Evolutionary conservation across 495 filamentous ascomycete species (phyloP).

Genomic region (Podospora pseudopauciseta): DNA sequence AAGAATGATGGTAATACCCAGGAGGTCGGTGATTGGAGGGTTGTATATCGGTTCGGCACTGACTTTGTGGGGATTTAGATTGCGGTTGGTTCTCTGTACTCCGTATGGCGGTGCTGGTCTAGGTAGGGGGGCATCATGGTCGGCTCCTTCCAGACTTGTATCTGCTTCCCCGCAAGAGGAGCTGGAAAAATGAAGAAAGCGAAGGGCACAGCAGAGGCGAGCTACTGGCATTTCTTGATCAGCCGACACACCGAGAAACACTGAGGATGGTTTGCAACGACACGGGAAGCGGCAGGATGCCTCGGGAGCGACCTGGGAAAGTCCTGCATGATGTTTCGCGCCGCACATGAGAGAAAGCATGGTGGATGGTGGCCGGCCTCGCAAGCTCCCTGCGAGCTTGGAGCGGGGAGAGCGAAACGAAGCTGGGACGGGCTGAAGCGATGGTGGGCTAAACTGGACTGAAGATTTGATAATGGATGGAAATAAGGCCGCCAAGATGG

Average conservation of each 20-base stretch:
- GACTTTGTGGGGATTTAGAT: not conserved
- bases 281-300: slow-evolving; percentile 18
- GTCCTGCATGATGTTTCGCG: slow-evolving; percentile 23
- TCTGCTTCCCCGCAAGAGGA: not conserved
- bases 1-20: not conserved
- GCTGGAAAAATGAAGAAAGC: not conserved
- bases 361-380: not conserved
- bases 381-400: not conserved
- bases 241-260: slow-evolving; percentile 2
- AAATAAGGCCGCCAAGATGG: not conserved
- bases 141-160: not conserved
- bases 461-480: not conserved
- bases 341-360: slow-evolving; percentile 6
- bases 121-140: not conserved
- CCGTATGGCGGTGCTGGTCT: not conserved
- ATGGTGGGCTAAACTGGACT: not conserved
- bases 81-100: not conserved
- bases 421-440: not conserved
- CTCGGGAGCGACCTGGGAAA: slow-evolving; percentile 11
- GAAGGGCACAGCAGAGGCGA: not conserved
- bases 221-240: not conserved
- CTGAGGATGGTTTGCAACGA: slow-evolving; percentile 10
- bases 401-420: not conserved
- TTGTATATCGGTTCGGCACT: not conserved
- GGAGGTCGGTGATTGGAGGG: not conserved